Evolutionary conservation across 768 basidiomycete species (phyloP), one percentile per base, ranked within the genome.

Genomic region (Naematelia encephala): DNA sequence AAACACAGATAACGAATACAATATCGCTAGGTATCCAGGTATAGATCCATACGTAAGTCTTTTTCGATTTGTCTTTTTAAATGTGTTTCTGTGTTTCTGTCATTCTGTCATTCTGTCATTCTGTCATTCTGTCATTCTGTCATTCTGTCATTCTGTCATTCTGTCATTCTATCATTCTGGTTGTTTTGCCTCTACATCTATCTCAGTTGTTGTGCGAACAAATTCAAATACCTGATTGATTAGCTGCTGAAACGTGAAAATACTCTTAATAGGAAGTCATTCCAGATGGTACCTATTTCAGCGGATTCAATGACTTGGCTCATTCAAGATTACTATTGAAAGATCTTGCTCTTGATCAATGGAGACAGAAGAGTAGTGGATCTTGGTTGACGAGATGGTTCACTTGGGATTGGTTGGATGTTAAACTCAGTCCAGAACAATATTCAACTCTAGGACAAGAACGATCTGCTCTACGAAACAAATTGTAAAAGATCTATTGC

Each of bases 201-300:
- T 46, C 44, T 46, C n/a, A 16, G 14, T 19, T 46, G n/a, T 46
- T 23, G 4, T n/a, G n/a, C n/a, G n/a, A n/a, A n/a, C n/a, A n/a
- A n/a, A n/a, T n/a, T n/a, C n/a, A n/a, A n/a, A n/a, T n/a, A n/a
- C n/a, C n/a, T n/a, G n/a, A n/a, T n/a, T n/a, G n/a, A n/a, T n/a
- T n/a, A n/a, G n/a, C n/a, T n/a, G n/a, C n/a, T n/a, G n/a, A n/a
- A n/a, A n/a, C n/a, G n/a, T n/a, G n/a, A n/a, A n/a, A n/a, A n/a
- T n/a, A n/a, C n/a, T n/a, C n/a, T n/a, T n/a, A n/a, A n/a, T n/a
- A 57, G 56, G 56, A 57, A 19, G 13, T 12, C 22, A 57, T 57
- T 25, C 56, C 56, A 4, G 46, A 45, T 30, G 51, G 50, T 1
- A 52, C 57, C 12, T 59, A 52, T n/a, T 52, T 59, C 25, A 44